Conservation (phyloP, 148 eudicot genomes). For the Rhododendron molle region DNA sequence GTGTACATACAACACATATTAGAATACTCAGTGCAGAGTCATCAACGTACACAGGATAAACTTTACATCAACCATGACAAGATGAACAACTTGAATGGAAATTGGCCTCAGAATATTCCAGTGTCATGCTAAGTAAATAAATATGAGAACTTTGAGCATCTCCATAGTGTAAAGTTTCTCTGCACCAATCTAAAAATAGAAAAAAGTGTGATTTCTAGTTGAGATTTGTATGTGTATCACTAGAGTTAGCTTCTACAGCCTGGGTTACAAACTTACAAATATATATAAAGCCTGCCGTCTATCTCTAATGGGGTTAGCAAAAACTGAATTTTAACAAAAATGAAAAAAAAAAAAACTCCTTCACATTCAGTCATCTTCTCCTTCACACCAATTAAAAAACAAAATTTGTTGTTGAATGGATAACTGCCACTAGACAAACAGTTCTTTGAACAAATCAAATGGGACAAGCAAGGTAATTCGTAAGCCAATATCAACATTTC, state of each 20-base stretch:
- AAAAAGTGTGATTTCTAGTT: not conserved
- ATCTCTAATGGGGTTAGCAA: not conserved
- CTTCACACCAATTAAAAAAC: not conserved
- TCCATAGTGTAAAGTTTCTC: not conserved
- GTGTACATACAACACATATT: too few relatives aligned
- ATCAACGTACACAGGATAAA: too few relatives aligned
- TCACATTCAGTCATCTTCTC: not conserved
- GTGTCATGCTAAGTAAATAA: too few relatives aligned
- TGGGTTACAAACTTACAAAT: not conserved
- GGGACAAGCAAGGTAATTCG: not conserved
- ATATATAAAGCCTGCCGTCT: not conserved
- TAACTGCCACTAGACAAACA: not conserved
- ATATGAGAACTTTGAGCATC: too few relatives aligned
- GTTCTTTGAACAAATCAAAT: not conserved
- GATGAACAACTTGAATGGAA: too few relatives aligned
- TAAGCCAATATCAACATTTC: not conserved
- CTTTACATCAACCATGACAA: too few relatives aligned
- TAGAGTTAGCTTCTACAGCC: not conserved
- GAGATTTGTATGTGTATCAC: not conserved
- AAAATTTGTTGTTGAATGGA: not conserved
- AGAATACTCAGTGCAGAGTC: too few relatives aligned
- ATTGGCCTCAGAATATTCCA: too few relatives aligned
- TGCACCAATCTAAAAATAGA: not conserved
- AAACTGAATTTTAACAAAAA: not conserved
- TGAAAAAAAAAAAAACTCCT: not conserved